A percentile compares a stretch with the other conserved stretches of the same genome.
These are phyloP conservation scores for Pythium folliculosum DNA, from an alignment of 352 stramenopile species.

Conservation along the genomic window DNA sequence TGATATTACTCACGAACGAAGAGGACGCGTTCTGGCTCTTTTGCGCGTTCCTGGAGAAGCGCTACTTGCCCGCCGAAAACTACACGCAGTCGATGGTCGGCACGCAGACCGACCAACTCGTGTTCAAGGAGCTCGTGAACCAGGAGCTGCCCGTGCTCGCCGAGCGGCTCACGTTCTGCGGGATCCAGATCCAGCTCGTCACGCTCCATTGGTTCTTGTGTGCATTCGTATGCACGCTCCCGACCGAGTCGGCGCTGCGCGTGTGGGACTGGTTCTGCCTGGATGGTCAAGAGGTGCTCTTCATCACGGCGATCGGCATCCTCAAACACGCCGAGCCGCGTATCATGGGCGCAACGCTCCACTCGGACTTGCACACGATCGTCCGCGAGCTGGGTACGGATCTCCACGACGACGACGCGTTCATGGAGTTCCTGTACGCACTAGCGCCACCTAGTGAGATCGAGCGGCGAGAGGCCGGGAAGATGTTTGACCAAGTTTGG, in stretches of 20 bases:
- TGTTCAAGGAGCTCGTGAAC: constrained; percentile 63
- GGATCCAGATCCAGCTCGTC: constrained; percentile 69
- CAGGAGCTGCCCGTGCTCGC: constrained; percentile 48
- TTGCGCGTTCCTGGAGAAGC: constrained; percentile 61
- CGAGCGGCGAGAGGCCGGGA: constrained; percentile 3
- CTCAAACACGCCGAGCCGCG: constrained; percentile 38
- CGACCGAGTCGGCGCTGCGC: constrained; percentile 63
- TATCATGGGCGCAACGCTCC: constrained; percentile 36
- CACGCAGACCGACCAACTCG: constrained; percentile 70
- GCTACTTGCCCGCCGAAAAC: constrained; percentile 65
- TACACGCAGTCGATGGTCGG: constrained; percentile 79
- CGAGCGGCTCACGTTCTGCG: constrained; percentile 32
- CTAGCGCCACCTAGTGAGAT: constrained; percentile 21
- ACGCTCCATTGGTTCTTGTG: constrained; percentile 88
- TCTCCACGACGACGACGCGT: constrained; percentile 51
- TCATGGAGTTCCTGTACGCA: constrained; percentile 40
- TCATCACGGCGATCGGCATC: constrained; percentile 47
- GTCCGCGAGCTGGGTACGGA: constrained; percentile 48
- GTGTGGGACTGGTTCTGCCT: constrained; percentile 83
- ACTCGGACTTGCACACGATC: constrained; percentile 45
- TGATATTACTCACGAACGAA: constrained; percentile 70
- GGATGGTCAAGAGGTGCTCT: constrained; percentile 61
- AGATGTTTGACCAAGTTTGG: constrained; percentile 7
- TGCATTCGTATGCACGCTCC: constrained; percentile 79
- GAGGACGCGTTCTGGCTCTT: constrained; percentile 85